Evolutionary conservation across 2,329 filamentous ascomycete species (phyloP).

Genomic region (Fusarium liriodendri): DNA sequence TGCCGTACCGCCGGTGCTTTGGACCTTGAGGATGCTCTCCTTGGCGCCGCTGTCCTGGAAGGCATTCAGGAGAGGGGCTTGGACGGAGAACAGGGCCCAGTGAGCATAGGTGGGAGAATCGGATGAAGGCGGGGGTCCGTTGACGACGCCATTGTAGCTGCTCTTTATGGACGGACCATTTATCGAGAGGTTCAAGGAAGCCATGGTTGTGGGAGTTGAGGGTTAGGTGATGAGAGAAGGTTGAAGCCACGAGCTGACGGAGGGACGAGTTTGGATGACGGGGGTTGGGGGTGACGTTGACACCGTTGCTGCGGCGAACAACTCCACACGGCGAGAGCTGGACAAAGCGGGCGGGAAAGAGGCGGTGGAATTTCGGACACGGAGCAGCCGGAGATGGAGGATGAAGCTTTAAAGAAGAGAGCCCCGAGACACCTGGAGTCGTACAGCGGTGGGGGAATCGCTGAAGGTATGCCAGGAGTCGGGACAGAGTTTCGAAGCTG

Average conservation of each 20-base stretch:
- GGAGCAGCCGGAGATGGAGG: conserved; percentile 19
- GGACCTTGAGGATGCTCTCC: conserved; percentile 95
- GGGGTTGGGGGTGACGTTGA: conserved; percentile 44
- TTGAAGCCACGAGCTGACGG: conserved; percentile 37
- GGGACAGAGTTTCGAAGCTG: conserved; percentile 31
- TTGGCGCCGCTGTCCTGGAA: conserved; percentile 89
- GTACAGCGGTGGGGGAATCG: conserved; percentile 19
- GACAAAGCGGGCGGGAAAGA: conserved; percentile 12
- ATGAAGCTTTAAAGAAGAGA: conserved; percentile 3
- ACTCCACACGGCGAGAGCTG: conserved; percentile 38
- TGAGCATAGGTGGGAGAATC: conserved; percentile 86
- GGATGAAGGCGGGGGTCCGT: conserved; percentile 61
- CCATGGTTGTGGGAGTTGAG: conserved; percentile 64
- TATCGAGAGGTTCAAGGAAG: conserved; percentile 81
- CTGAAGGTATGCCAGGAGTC: conserved; percentile 22
- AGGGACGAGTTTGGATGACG: conserved; percentile 28
- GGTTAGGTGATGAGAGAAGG: conserved; percentile 28
- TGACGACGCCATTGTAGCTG: conserved; percentile 74
- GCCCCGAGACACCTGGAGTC: conserved; percentile 18
- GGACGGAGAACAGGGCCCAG: conserved; percentile 95
- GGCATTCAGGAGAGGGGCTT: conserved; percentile 90
- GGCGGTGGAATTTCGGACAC: conserved; percentile 25
- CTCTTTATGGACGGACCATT: conserved; percentile 88
- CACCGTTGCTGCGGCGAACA: conserved; percentile 45
- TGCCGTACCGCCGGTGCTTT: conserved; percentile 82